Percentiles rank a stretch among this genome's conserved stretches.
These are phyloP conservation scores for Penicillium corylophilum DNA, from an alignment of 2,329 filamentous ascomycete species.

Conservation along the genomic window DNA sequence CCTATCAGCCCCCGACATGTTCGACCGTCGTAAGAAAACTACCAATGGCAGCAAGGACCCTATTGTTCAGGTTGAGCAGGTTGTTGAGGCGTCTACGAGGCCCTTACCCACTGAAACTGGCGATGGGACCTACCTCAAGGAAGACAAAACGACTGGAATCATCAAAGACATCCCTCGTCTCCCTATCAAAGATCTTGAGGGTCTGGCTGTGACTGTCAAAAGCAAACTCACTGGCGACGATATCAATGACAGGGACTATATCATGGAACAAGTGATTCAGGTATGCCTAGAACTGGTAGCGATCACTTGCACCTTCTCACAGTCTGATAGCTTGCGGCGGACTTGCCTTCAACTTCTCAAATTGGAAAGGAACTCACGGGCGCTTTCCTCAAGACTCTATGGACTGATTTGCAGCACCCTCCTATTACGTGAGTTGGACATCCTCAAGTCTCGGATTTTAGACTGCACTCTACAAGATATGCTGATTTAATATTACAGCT, in stretches of 20 bases:
- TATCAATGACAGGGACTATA: conserved; percentile 61
- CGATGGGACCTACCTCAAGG: conserved; percentile 42
- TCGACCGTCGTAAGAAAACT: conserved; percentile 18
- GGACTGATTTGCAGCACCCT: conserved; percentile 56
- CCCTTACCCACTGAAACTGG: conserved; percentile 45
- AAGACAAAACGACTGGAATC: conserved; percentile 33
- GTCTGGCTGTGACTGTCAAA: conserved; percentile 42
- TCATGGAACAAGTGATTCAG: conserved; percentile 59
- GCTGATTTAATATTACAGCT: conserved; percentile 23
- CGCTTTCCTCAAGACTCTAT: conserved; percentile 54
- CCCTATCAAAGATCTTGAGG: conserved; percentile 47
- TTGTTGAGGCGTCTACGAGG: conserved; percentile 43
- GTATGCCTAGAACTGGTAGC: conserved; percentile 17
- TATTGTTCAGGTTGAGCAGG: conserved; percentile 39
- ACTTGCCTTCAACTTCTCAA: conserved; percentile 37
- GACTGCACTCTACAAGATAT: neutral
- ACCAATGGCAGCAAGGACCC: conserved; percentile 35
- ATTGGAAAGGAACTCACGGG: conserved; percentile 46
- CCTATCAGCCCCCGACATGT: conserved; percentile 15
- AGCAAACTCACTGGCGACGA: conserved; percentile 50
- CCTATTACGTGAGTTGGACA: conserved; percentile 47
- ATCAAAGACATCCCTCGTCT: conserved; percentile 49
- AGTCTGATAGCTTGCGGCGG: conserved; percentile 34
- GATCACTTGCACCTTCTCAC: conserved; percentile 1
- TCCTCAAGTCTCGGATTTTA: conserved; percentile 8